Conservation (phyloP, 1,284 basidiomycete genomes). For the Wolfiporia cocos region DNA sequence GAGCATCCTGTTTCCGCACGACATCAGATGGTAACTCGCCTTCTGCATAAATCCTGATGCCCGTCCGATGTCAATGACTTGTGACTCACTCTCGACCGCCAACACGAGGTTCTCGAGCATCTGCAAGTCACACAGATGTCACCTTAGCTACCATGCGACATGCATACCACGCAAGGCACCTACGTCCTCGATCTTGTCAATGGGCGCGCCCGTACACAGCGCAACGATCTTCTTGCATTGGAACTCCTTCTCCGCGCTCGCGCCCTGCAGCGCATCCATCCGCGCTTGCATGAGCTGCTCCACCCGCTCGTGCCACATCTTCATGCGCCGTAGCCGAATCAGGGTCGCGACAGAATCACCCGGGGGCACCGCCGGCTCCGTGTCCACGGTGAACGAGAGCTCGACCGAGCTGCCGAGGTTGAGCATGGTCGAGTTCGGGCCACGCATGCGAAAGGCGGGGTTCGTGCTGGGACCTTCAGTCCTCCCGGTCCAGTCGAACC, state of each 20-base stretch:
- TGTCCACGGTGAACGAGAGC: constrained; percentile 55
- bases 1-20: too few species aligned
- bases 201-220: constrained; percentile 81
- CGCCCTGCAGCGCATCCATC: constrained; percentile 68
- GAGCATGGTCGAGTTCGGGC: constrained; percentile 53
- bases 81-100: constrained; percentile 86
- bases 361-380: constrained; percentile 62
- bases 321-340: constrained; percentile 68
- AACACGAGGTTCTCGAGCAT: constrained; percentile 85
- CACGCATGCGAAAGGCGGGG: constrained; percentile 63
- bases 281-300: constrained; percentile 68
- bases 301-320: constrained; percentile 77
- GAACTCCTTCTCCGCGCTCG: constrained; percentile 80
- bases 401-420: constrained; percentile 47
- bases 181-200: constrained; percentile 88
- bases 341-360: constrained; percentile 54
- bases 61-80: constrained; percentile 78
- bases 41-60: constrained; percentile 90
- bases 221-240: constrained; percentile 90
- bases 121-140: constrained; percentile 30
- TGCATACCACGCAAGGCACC: too few species aligned
- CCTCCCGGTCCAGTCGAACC: constrained; percentile 88
- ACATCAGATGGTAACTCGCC: too few species aligned
- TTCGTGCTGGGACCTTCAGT: constrained; percentile 45
- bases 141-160: background rate